phyloP scores from a whole-genome alignment of 2,329 filamentous ascomycete genomes.

The Emergomyces pasteurianus region DNA sequence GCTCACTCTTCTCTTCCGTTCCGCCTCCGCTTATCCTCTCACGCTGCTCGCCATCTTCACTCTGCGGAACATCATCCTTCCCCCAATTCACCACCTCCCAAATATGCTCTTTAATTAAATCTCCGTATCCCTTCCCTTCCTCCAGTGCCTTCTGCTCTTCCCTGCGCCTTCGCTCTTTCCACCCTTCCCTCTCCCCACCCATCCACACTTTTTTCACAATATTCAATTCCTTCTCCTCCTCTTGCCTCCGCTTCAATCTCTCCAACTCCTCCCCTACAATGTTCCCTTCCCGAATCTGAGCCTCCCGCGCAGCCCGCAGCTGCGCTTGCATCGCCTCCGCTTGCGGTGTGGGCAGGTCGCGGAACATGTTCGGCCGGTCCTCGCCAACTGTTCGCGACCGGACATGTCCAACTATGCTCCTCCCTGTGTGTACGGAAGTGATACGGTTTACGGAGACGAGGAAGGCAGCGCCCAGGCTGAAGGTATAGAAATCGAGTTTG shows the following conservation, averaged over 20 bases:
- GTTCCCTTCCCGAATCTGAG: constrained; percentile 12
- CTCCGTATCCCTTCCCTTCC: constrained; percentile 30
- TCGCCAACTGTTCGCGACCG: background rate
- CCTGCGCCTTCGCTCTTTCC: constrained; percentile 26
- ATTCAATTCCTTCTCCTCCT: constrained; percentile 9
- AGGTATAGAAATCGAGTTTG: constrained; percentile 50
- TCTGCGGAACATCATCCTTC: constrained; percentile 13
- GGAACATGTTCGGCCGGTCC: constrained; percentile 5
- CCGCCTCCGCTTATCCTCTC: background rate
- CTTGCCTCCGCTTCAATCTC: constrained; percentile 22
- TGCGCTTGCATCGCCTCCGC: constrained; percentile 12
- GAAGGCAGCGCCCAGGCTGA: constrained; percentile 39
- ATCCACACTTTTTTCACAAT: constrained; percentile 15
- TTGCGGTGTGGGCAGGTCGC: constrained; percentile 13
- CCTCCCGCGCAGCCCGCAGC: constrained; percentile 7
- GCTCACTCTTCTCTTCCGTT: constrained; percentile 17
- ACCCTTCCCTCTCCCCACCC: constrained; percentile 29
- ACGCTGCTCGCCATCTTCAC: constrained; percentile 8
- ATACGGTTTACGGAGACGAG: constrained; percentile 41
- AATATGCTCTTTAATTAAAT: constrained; percentile 34
- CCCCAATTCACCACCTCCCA: constrained; percentile 28
- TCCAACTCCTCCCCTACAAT: constrained; percentile 10
- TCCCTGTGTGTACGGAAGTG: constrained; percentile 28
- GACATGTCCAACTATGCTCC: constrained; percentile 25
- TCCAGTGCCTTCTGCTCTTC: constrained; percentile 28